Evolutionary conservation across 2,329 filamentous ascomycete species (phyloP).

Genomic region (Elsinoe fawcettii): DNA sequence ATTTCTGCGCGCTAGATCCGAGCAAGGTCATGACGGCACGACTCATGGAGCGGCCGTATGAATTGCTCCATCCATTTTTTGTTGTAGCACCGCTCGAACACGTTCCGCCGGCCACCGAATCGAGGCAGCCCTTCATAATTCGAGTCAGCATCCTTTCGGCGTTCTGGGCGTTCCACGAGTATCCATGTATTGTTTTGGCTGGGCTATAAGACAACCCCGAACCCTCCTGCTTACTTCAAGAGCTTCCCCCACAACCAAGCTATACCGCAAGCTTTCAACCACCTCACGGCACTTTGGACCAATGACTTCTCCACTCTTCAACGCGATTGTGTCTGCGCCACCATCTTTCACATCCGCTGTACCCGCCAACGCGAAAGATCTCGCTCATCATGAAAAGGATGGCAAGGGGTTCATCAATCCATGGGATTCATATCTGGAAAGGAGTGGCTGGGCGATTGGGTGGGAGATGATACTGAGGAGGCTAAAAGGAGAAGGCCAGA

Average conservation of each 20-base stretch:
- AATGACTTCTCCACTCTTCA: slow-evolving; percentile 30
- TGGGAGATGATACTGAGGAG: slow-evolving; percentile 37
- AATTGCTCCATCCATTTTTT: background rate
- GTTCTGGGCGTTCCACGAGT: slow-evolving; percentile 1
- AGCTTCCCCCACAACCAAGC: background rate
- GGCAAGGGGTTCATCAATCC: slow-evolving; percentile 52
- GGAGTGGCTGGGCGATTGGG: slow-evolving; percentile 29
- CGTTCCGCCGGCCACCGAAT: background rate
- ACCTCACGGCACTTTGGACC: slow-evolving; percentile 25
- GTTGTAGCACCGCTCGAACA: background rate
- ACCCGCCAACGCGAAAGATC: slow-evolving; percentile 40
- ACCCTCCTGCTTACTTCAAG: background rate
- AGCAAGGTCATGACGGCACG: background rate
- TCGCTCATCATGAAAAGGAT: slow-evolving; percentile 45
- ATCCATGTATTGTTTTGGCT: slow-evolving; percentile 7
- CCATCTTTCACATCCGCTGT: slow-evolving; percentile 30
- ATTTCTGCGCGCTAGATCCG: background rate
- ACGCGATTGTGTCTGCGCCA: slow-evolving; percentile 36
- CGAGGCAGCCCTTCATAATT: background rate
- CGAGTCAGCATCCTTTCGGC: background rate
- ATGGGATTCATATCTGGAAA: slow-evolving; percentile 46
- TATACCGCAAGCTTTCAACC: background rate
- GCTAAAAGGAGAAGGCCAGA: slow-evolving; percentile 43
- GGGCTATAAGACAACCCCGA: background rate
- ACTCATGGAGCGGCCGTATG: background rate